Evolutionary conservation across 306 rosid genomes (phyloP).

Genomic region (Trichosanthes truncata): DNA sequence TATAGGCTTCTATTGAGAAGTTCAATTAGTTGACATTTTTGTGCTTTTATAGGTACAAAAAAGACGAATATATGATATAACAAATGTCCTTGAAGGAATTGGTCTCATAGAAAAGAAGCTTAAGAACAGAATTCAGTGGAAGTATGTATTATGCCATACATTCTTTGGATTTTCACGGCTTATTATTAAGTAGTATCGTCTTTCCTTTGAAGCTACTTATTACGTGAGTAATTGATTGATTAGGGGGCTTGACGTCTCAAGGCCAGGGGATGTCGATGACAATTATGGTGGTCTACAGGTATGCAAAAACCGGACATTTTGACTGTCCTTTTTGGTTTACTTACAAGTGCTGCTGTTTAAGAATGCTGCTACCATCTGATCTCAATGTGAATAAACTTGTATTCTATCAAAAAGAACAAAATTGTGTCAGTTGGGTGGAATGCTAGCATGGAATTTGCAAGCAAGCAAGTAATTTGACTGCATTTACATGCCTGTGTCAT

Average conservation of each 20-base stretch:
- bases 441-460: not conserved
- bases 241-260: conserved; percentile 84
- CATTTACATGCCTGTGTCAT: not conserved
- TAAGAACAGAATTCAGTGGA: conserved; percentile 97
- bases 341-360: not conserved
- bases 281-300: conserved; percentile 78
- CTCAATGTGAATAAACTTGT: not conserved
- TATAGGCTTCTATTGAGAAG: conserved; percentile 17
- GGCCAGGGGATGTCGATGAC: conserved; percentile 72
- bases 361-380: not conserved
- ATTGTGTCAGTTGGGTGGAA: not conserved
- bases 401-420: not conserved
- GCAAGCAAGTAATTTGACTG: not conserved
- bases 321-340: not conserved
- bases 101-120: conserved; percentile 98
- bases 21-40: conserved; percentile 18
- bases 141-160: conserved; percentile 44
- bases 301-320: conserved; percentile 17
- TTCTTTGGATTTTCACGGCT: not conserved
- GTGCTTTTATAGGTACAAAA: conserved; percentile 69
- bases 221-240: conserved; percentile 22
- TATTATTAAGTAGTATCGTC: conserved; percentile 14
- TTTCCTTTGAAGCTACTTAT: conserved; percentile 13
- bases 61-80: conserved; percentile 95
- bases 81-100: conserved; percentile 97